Evolutionary conservation across 495 filamentous ascomycete genomes (phyloP).

Genomic region (Hyaloscypha variabilis): DNA sequence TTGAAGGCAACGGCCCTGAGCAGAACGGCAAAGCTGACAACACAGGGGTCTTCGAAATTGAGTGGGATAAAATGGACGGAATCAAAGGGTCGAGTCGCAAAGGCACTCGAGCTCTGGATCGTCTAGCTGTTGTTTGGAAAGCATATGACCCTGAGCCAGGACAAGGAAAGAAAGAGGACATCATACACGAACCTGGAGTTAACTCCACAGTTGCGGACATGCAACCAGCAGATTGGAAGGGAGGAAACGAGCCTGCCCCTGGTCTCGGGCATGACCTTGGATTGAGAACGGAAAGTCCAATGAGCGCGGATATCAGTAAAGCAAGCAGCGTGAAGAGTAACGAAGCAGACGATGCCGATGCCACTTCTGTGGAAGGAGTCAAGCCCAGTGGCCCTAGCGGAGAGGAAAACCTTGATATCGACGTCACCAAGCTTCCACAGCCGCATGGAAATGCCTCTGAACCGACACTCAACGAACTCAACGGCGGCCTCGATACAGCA

Average conservation of each 20-base stretch:
- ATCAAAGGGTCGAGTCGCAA: conserved; percentile 79
- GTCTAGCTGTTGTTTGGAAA: conserved; percentile 85
- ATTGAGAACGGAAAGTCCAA: conserved; percentile 59
- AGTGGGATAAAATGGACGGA: conserved; percentile 64
- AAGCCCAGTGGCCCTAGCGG: conserved; percentile 36
- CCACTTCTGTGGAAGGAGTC: conserved; percentile 33
- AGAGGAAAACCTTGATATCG: conserved; percentile 30
- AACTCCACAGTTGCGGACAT: conserved; percentile 69
- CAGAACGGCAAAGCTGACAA: conserved; percentile 49
- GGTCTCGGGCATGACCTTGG: conserved; percentile 63
- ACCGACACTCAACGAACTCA: conserved; percentile 24
- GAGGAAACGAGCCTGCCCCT: conserved; percentile 46
- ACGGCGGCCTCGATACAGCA: conserved; percentile 29
- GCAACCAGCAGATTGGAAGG: conserved; percentile 71
- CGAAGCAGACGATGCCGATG: conserved; percentile 18
- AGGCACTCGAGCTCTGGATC: conserved; percentile 80
- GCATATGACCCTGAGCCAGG: conserved; percentile 32
- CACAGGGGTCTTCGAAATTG: conserved; percentile 58
- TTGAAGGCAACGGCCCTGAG: conserved; percentile 79
- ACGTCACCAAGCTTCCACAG: conserved; percentile 17
- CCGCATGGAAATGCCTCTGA: conserved; percentile 10
- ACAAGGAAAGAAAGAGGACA: conserved; percentile 36
- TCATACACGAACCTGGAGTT: conserved; percentile 59
- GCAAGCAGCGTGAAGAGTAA: conserved; percentile 54
- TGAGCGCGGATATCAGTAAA: conserved; percentile 65